Conservation (phyloP, 163 green algal genomes). For the Trebouxiophyceae sp. region DNA sequence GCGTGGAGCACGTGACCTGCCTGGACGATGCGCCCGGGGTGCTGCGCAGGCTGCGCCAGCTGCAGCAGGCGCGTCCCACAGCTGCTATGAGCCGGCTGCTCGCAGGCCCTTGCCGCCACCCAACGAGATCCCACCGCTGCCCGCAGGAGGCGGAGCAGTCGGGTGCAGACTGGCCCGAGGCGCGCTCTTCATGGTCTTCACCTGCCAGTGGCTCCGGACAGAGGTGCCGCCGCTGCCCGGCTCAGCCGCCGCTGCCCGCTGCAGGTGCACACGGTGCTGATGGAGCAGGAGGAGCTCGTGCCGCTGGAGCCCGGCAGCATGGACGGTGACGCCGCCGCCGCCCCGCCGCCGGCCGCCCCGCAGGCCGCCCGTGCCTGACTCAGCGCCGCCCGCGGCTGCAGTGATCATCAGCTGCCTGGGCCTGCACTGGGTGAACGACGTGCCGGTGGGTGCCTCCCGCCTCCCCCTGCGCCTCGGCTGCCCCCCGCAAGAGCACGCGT, state of each 20-base stretch:
- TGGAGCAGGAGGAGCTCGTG: conserved; percentile 38
- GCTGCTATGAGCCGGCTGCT: no score
- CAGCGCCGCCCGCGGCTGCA: conserved; percentile 22
- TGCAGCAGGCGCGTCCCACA: conserved; percentile 1
- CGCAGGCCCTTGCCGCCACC: no score
- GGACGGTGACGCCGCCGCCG: conserved; percentile 38
- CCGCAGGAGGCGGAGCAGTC: no score
- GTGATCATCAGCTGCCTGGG: conserved; percentile 75
- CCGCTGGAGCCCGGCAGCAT: conserved; percentile 35
- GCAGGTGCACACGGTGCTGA: no score
- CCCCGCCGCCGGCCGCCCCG: neutral
- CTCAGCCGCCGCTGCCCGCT: no score
- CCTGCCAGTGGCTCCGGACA: no score
- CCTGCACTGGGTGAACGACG: conserved; percentile 83
- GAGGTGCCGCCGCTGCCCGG: no score
- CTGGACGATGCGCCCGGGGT: conserved; percentile 48
- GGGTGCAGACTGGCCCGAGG: no score
- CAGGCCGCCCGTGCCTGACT: neutral
- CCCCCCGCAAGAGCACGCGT: no score
- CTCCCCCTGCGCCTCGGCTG: neutral
- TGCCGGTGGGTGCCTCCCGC: conserved; percentile 59
- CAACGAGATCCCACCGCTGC: no score
- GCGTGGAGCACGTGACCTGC: conserved; percentile 40
- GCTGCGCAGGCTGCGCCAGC: conserved; percentile 32
- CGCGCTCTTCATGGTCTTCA: no score